These are phyloP conservation scores for Crithidia mellificae DNA, from an alignment of 208 protist species.

Conservation along the genomic window DNA sequence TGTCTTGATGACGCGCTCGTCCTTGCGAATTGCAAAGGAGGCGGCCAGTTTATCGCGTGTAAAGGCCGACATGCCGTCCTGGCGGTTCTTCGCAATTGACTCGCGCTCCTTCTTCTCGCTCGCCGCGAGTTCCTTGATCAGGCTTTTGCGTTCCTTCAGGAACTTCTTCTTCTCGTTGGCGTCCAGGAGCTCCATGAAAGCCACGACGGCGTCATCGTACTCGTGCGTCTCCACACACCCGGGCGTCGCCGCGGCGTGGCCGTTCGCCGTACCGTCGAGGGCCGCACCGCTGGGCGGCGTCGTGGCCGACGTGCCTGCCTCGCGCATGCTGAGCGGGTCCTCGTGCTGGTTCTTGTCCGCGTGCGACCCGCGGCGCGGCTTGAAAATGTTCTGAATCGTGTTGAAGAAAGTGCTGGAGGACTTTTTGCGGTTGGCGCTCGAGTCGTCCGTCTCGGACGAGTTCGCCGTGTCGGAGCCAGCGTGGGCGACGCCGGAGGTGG, in stretches of 20 bases:
- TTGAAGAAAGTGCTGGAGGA: slow-evolving; percentile 11
- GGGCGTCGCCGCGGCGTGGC: neutral
- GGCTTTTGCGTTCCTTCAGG: slow-evolving; percentile 39
- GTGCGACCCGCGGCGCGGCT: slow-evolving; percentile 9
- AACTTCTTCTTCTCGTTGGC: slow-evolving; percentile 34
- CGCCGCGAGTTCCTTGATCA: slow-evolving; percentile 35
- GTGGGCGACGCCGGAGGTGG: slow-evolving; percentile 6
- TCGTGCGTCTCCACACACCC: slow-evolving; percentile 4
- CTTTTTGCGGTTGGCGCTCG: slow-evolving; percentile 13
- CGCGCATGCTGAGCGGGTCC: slow-evolving; percentile 14
- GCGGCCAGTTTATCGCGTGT: slow-evolving; percentile 26
- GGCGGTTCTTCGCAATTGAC: slow-evolving; percentile 27
- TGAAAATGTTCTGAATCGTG: slow-evolving; percentile 26
- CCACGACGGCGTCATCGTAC: slow-evolving; percentile 19
- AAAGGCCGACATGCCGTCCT: slow-evolving; percentile 39
- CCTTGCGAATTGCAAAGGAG: slow-evolving; percentile 16
- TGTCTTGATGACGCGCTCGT: slow-evolving; percentile 18
- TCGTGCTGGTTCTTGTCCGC: slow-evolving; percentile 12
- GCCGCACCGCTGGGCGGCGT: neutral
- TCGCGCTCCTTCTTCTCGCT: slow-evolving; percentile 47
- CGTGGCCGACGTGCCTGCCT: neutral
- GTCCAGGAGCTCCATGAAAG: slow-evolving; percentile 25
- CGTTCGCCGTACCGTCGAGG: neutral
- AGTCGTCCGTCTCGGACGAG: slow-evolving; percentile 15
- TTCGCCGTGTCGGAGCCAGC: slow-evolving; percentile 8